A percentile compares a stretch with the other conserved stretches of the same genome.
Conservation (phyloP, 1,284 basidiomycete genomes). For the Marasmius fiardii region DNA sequence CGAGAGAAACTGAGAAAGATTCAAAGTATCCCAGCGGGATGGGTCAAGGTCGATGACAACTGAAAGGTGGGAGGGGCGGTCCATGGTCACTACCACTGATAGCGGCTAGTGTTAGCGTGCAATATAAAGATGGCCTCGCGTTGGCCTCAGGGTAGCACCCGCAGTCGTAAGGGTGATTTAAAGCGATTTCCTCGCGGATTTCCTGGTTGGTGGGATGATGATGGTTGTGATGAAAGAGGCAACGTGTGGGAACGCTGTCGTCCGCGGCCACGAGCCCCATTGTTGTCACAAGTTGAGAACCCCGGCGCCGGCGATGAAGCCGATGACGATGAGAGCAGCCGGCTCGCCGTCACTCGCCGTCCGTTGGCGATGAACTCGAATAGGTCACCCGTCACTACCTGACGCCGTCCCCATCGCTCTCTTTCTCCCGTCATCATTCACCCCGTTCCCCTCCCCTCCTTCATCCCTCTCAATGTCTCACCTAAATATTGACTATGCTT, state of each 20-base stretch:
- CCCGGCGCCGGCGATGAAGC: slow-evolving; percentile 6
- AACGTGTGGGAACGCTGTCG: neutral
- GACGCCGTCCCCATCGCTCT: neutral
- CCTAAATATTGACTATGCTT: slow-evolving; percentile 38
- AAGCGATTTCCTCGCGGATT: neutral
- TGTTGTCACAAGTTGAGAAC: slow-evolving; percentile 2
- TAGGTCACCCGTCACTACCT: neutral
- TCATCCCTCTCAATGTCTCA: slow-evolving; percentile 24
- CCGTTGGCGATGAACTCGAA: slow-evolving; percentile 3
- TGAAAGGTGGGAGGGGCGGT: slow-evolving; percentile 30
- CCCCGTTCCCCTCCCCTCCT: slow-evolving; percentile 26
- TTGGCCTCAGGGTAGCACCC: neutral
- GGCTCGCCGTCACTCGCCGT: slow-evolving; percentile 2
- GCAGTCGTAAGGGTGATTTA: neutral
- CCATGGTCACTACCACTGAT: neutral
- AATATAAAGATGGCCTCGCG: neutral
- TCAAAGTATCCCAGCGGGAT: slow-evolving; percentile 74
- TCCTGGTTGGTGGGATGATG: slow-evolving; percentile 1
- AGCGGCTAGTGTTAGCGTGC: neutral
- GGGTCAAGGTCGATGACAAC: slow-evolving; percentile 84
- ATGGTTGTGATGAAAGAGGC: slow-evolving; percentile 2
- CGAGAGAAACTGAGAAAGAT: slow-evolving; percentile 67
- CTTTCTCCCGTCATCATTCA: slow-evolving; percentile 23
- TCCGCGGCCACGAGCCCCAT: slow-evolving; percentile 3
- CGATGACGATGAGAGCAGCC: slow-evolving; percentile 4